Conservation (phyloP, 2,329 filamentous ascomycete genomes). For the Penicillium frequentans region DNA sequence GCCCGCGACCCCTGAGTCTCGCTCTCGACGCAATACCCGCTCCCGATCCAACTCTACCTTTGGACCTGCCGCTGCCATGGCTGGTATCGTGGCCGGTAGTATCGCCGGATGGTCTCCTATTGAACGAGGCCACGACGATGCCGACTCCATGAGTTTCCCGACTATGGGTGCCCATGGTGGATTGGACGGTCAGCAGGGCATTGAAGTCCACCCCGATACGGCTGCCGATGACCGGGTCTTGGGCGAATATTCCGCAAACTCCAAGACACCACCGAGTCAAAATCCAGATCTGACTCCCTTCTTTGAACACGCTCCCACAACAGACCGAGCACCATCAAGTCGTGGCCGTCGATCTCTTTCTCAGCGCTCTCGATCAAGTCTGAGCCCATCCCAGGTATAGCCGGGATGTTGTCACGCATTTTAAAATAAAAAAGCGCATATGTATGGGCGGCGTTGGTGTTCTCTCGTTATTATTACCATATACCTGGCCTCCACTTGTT, state of each 20-base stretch:
- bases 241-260: slow-evolving; percentile 33
- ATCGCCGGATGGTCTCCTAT: slow-evolving; percentile 65
- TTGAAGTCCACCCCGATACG: slow-evolving; percentile 50
- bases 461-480: not conserved
- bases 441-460: slow-evolving; percentile 7
- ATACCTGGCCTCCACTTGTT: not conserved
- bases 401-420: not conserved
- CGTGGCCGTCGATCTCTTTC: slow-evolving; percentile 39
- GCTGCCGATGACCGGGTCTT: slow-evolving; percentile 47
- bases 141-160: slow-evolving; percentile 41
- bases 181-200: slow-evolving; percentile 42
- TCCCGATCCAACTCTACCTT: slow-evolving; percentile 61
- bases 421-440: slow-evolving; percentile 5
- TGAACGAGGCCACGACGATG: slow-evolving; percentile 44
- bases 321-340: slow-evolving; percentile 32
- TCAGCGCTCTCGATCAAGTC: slow-evolving; percentile 37
- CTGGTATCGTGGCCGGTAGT: slow-evolving; percentile 65
- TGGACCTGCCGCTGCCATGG: slow-evolving; percentile 64
- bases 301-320: slow-evolving; percentile 42
- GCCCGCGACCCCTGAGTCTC: slow-evolving; percentile 57
- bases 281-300: slow-evolving; percentile 46
- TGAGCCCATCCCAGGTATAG: slow-evolving; percentile 29
- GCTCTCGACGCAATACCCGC: slow-evolving; percentile 50
- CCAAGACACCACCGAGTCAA: slow-evolving; percentile 46
- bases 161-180: slow-evolving; percentile 38